These are phyloP conservation scores for Aspergillus aculeatus DNA, from an alignment of 2,329 filamentous ascomycete genomes.

Conservation along the genomic window DNA sequence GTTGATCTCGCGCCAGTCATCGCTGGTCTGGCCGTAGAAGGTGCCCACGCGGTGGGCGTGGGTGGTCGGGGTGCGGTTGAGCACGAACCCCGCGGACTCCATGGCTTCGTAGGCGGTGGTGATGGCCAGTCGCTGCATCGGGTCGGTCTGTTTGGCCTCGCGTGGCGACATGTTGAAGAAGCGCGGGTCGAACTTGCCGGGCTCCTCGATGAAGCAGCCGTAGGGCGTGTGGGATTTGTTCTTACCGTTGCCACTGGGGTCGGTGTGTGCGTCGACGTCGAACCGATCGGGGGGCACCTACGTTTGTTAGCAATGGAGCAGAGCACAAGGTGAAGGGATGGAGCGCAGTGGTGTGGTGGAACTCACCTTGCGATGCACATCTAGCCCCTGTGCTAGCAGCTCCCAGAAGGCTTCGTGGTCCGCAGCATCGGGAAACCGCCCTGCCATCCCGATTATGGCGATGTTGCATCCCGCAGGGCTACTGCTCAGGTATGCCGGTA, in stretches of 20 bases:
- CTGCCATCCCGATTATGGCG: not conserved
- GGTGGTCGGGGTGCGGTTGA: slow-evolving; percentile 65
- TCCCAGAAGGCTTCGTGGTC: not conserved
- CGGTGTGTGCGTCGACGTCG: slow-evolving; percentile 33
- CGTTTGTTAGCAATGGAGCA: no score
- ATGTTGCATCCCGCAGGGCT: not conserved
- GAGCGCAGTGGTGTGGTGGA: no score
- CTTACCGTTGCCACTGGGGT: slow-evolving; percentile 63
- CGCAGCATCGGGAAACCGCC: not conserved
- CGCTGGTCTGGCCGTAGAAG: slow-evolving; percentile 71
- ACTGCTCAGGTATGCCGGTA: no score
- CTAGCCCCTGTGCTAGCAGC: not conserved
- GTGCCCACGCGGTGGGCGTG: slow-evolving; percentile 63
- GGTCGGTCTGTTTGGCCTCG: slow-evolving; percentile 71
- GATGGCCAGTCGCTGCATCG: slow-evolving; percentile 49
- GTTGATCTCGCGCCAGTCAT: slow-evolving; percentile 68
- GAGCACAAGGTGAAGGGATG: no score
- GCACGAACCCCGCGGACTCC: slow-evolving; percentile 21
- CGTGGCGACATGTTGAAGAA: slow-evolving; percentile 79
- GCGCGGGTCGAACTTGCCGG: slow-evolving; percentile 67
- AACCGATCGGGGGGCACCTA: slow-evolving; percentile 27
- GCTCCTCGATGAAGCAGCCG: slow-evolving; percentile 69
- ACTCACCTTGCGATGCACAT: not conserved
- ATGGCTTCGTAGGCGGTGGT: slow-evolving; percentile 70
- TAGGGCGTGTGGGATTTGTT: slow-evolving; percentile 72